Evolutionary conservation across 768 basidiomycete genomes (phyloP).

Genomic region (Amylocystis lapponica): DNA sequence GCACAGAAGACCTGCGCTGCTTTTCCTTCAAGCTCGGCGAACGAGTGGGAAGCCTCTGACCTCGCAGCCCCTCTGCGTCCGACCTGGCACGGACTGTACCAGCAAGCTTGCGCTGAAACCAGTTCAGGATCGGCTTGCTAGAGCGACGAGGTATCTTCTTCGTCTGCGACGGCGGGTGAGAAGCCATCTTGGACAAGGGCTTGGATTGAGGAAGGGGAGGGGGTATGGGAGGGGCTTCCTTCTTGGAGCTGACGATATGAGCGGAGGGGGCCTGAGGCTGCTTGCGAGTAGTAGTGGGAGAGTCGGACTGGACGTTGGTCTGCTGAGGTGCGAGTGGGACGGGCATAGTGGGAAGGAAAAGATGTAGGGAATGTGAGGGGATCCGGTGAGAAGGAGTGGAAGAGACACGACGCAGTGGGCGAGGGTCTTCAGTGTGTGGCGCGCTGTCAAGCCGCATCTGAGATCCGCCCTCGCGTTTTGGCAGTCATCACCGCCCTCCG

Average conservation of each 20-base stretch:
- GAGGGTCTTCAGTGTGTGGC: too few species aligned
- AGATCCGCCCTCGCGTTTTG: too few species aligned
- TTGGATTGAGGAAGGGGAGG: constrained; percentile 1
- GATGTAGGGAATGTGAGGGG: constrained; percentile 1
- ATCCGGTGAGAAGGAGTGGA: background rate
- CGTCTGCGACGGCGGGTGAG: constrained; percentile 24
- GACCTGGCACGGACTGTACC: constrained; percentile 54
- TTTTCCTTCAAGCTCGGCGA: constrained; percentile 18
- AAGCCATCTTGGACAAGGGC: background rate
- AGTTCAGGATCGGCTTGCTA: constrained; percentile 83
- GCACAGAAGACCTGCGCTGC: constrained; percentile 19
- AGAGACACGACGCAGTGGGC: background rate
- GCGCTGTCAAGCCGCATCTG: too few species aligned
- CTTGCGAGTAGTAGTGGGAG: constrained; percentile 4
- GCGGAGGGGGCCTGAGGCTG: constrained; percentile 5
- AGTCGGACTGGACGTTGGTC: background rate
- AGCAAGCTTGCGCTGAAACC: constrained; percentile 84
- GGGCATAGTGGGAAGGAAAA: constrained; percentile 7
- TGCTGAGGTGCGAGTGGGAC: constrained; percentile 6
- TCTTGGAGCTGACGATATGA: constrained; percentile 20
- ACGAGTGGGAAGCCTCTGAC: constrained; percentile 6
- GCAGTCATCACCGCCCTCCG: too few species aligned
- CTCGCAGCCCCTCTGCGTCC: constrained; percentile 18
- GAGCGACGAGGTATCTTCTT: constrained; percentile 66
- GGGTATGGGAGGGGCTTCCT: constrained; percentile 7